Base-by-base conservation (phyloP, 176 grass and related monocot species). In the Lolium multiflorum region DNA sequence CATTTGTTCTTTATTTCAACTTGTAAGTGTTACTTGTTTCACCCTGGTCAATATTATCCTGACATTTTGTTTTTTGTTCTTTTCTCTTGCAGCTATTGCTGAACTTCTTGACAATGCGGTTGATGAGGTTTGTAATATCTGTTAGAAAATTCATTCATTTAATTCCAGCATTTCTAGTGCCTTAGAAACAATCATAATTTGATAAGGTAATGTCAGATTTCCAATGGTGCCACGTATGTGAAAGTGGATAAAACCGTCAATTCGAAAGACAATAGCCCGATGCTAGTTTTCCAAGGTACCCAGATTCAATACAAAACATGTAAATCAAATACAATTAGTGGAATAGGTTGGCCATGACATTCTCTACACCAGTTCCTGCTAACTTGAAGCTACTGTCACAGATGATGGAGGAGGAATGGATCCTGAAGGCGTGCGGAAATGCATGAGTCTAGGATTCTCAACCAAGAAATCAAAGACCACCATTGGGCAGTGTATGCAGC, bases 391-490 rank as follows among this genome's bases (percentile, higher is more conserved):
- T 47, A 21, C 28, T 58, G 11, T 92, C 86, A 86, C 74, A 98
- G 96, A 98, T 43, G 93, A 98, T 95, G 96, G 96, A 91, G 96
- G 91, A n/a, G 96, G 96, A 39, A 98, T 98, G 96, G 93, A 98
- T 88, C 91, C 93, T 67, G 93, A 98, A 90, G 96, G 93, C 63
- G 84, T 95, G 64, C 88, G 96, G 20, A 90, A 16, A 89, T 98
- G 96, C 78, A 98, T 98, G 93, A 98, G 96, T 74, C 76, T 98
- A 82, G 96, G 96, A 65, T 98, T 98, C 74, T 98, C 96, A 86
- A 92, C 91, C 56, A 98, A 98, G 89, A 98, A 87, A 69, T 94
- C 96, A 92, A 98, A 98, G 65, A 95, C 90, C 67, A 98, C 88
- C 26, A 95, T 98, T 89, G 96, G 96, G 31, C 96, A 98, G 79